phyloP scores from a whole-genome alignment of 805 yeast species.

The Maudiozyma bulderi region DNA sequence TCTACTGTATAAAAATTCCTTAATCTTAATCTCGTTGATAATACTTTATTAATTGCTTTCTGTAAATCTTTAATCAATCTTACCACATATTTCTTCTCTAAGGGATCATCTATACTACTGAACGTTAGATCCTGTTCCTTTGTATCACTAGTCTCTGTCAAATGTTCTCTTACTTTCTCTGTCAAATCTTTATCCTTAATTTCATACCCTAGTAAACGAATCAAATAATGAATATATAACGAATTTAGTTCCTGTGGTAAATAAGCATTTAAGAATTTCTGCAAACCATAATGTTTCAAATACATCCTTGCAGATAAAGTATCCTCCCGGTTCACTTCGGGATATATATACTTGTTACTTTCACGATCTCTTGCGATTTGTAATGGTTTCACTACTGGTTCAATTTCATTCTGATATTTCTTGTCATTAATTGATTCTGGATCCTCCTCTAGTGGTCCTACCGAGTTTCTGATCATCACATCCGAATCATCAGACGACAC shows the following conservation, averaged over 20 bases:
- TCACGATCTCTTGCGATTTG: slow-evolving; percentile 19
- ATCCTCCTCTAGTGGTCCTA: not conserved
- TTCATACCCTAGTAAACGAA: slow-evolving; percentile 56
- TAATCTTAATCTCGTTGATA: slow-evolving; percentile 45
- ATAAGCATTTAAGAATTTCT: slow-evolving; percentile 49
- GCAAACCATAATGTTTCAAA: slow-evolving; percentile 51
- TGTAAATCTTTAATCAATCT: slow-evolving; percentile 45
- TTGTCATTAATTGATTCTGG: not conserved
- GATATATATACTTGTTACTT: slow-evolving; percentile 29
- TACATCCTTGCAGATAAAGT: slow-evolving; percentile 40
- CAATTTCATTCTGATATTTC: slow-evolving; percentile 5
- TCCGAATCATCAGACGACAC: not conserved
- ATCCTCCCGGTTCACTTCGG: slow-evolving; percentile 34
- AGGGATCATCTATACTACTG: slow-evolving; percentile 27
- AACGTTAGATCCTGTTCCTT: slow-evolving; percentile 2
- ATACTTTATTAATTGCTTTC: slow-evolving; percentile 55
- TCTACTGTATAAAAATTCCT: slow-evolving; percentile 47
- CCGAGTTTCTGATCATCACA: not conserved
- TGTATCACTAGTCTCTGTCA: slow-evolving; percentile 8
- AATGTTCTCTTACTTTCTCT: slow-evolving; percentile 18
- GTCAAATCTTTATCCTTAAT: slow-evolving; percentile 30
- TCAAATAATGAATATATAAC: slow-evolving; percentile 46
- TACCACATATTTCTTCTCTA: slow-evolving; percentile 37
- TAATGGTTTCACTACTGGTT: slow-evolving; percentile 15
- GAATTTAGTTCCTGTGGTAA: slow-evolving; percentile 53